Conservation (phyloP, 2,329 filamentous ascomycete genomes). For the Dactylellina sp. region DNA sequence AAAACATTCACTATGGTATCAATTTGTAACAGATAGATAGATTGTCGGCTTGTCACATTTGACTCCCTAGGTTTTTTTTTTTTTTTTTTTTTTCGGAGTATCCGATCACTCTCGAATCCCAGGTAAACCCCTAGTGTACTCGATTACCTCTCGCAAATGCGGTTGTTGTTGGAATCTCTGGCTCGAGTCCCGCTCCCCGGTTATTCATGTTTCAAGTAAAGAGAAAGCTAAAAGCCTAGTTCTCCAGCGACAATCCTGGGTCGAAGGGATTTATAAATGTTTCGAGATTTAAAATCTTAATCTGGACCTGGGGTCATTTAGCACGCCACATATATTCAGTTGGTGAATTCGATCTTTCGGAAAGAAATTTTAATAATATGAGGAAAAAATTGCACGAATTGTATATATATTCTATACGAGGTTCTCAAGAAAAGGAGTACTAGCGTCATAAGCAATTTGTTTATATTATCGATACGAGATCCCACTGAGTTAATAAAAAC, state of each 20-base stretch:
- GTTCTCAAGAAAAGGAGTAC: too few species aligned
- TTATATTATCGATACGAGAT: conserved; percentile 49
- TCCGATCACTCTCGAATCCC: conserved; percentile 12
- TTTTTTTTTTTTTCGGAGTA: too few species aligned
- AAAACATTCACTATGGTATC: conserved; percentile 37
- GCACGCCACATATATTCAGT: conserved; percentile 18
- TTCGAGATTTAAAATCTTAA: conserved; percentile 54
- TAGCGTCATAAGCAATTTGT: too few species aligned
- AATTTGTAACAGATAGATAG: conserved; percentile 19
- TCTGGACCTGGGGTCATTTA: conserved; percentile 13
- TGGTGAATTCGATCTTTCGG: neutral
- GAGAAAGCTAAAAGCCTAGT: conserved; percentile 35
- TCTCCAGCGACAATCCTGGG: conserved; percentile 17
- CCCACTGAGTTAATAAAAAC: conserved; percentile 13
- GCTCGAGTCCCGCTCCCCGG: conserved; percentile 39
- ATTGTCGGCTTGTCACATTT: neutral
- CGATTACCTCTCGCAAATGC: neutral
- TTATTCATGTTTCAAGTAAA: conserved; percentile 51
- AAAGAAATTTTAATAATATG: too few species aligned
- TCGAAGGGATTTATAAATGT: conserved; percentile 48
- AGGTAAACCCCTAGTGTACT: conserved; percentile 1
- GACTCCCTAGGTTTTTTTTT: too few species aligned
- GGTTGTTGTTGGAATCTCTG: conserved; percentile 17
- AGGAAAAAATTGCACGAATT: too few species aligned
- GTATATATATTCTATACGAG: neutral